These are phyloP conservation scores for Wickerhamiella sorbophila DNA, from an alignment of 805 yeast species.

Conservation along the genomic window DNA sequence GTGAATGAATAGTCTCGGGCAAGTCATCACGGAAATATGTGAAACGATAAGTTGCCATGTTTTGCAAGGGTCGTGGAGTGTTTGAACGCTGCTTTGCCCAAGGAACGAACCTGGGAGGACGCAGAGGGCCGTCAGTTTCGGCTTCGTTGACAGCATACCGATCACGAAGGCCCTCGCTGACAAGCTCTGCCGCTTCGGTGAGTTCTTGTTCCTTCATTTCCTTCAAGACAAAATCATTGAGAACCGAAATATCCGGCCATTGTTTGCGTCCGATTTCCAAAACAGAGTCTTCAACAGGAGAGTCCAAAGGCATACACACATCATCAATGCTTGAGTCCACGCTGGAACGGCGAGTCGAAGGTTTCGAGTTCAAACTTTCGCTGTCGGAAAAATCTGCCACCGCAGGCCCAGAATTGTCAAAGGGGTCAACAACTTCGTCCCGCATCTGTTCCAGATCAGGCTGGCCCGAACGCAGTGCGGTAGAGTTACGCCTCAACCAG, in stretches of 20 bases:
- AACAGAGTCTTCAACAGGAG: conserved; percentile 16
- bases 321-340: conserved; percentile 67
- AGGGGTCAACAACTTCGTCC: conserved; percentile 2
- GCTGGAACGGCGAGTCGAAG: conserved; percentile 45
- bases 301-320: conserved; percentile 76
- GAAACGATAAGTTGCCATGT: conserved; percentile 46
- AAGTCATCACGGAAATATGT: conserved; percentile 87
- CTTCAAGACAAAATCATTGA: conserved; percentile 63
- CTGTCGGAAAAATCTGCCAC: conserved; percentile 7
- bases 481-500: conserved; percentile 17
- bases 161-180: conserved; percentile 17
- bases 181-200: conserved; percentile 19
- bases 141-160: conserved; percentile 41
- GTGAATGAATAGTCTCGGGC: conserved; percentile 79
- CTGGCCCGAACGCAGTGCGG: conserved; percentile 4
- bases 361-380: conserved; percentile 34
- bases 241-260: conserved; percentile 77
- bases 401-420: conserved; percentile 3
- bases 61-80: conserved; percentile 8
- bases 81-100: conserved; percentile 37
- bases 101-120: conserved; percentile 65
- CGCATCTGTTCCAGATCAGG: conserved; percentile 7
- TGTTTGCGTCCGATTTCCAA: conserved; percentile 20
- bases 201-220: conserved; percentile 38
- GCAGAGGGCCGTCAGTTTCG: conserved; percentile 43